Evolutionary conservation across 2,329 filamentous ascomycete species (phyloP).

Genomic region (Alternaria sp.): DNA sequence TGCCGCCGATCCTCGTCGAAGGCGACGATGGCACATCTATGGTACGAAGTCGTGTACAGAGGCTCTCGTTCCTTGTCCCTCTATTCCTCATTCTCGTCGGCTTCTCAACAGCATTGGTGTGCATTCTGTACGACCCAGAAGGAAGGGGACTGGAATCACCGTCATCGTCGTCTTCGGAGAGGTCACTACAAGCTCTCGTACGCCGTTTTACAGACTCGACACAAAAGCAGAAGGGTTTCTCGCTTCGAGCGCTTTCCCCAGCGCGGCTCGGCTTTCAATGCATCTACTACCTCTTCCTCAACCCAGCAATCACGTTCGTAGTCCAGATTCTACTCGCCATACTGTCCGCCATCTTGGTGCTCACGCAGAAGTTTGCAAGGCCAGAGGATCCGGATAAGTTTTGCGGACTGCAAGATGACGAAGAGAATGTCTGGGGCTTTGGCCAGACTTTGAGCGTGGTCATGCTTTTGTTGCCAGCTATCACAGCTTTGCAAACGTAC

Average conservation of each 20-base stretch:
- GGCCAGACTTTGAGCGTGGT: conserved; percentile 40
- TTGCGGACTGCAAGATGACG: conserved; percentile 32
- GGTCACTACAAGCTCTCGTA: conserved; percentile 1
- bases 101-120: conserved; percentile 37
- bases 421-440: conserved; percentile 40
- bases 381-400: conserved; percentile 23
- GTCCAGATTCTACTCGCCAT: conserved; percentile 35
- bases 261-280: conserved; percentile 19
- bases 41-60: conserved; percentile 21
- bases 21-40: conserved; percentile 2
- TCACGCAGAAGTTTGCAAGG: conserved; percentile 37
- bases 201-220: conserved; percentile 14
- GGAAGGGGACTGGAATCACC: conserved; percentile 4
- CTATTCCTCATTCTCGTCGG: conserved; percentile 36
- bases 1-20: conserved; percentile 15
- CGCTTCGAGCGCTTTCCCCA: conserved; percentile 1
- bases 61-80: conserved; percentile 31
- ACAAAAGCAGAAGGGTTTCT: not conserved
- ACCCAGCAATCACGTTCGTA: conserved; percentile 34
- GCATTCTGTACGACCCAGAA: conserved; percentile 32
- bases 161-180: conserved; percentile 4
- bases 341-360: conserved; percentile 29
- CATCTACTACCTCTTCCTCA: conserved; percentile 34
- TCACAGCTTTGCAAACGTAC: conserved; percentile 36
- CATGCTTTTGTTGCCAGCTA: conserved; percentile 35